Percentiles rank a stretch among this genome's conserved stretches.
phyloP scores from a whole-genome alignment of 805 yeast species.

The Lachancea waltii region DNA sequence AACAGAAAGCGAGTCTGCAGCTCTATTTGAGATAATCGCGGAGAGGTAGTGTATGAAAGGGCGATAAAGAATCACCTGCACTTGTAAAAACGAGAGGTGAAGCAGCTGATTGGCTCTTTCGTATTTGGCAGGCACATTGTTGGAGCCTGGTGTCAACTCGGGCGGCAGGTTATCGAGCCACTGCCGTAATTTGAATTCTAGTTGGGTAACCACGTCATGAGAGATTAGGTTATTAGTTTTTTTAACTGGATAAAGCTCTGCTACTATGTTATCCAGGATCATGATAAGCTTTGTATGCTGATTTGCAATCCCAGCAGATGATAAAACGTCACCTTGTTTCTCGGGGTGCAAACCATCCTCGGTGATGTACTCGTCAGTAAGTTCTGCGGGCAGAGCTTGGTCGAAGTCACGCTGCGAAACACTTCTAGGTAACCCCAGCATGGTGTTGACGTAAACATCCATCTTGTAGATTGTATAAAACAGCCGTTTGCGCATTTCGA shows the following conservation, averaged over 20 bases:
- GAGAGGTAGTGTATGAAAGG: slow-evolving; percentile 75
- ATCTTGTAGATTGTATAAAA: slow-evolving; percentile 86
- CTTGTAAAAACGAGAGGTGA: slow-evolving; percentile 69
- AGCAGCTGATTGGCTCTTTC: slow-evolving; percentile 69
- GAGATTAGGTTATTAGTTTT: slow-evolving; percentile 31
- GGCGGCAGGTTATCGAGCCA: slow-evolving; percentile 71
- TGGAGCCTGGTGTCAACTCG: slow-evolving; percentile 55
- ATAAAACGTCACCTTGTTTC: slow-evolving; percentile 22
- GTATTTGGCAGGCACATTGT: slow-evolving; percentile 38
- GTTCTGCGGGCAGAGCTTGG: slow-evolving; percentile 76
- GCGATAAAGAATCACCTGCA: slow-evolving; percentile 76
- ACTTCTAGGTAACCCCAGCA: slow-evolving; percentile 76
- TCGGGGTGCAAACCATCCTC: slow-evolving; percentile 39
- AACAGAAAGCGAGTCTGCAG: slow-evolving; percentile 38
- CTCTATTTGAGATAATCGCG: slow-evolving; percentile 35
- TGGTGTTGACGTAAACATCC: slow-evolving; percentile 86
- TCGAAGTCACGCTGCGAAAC: slow-evolving; percentile 79
- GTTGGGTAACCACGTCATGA: slow-evolving; percentile 47
- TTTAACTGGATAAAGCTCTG: slow-evolving; percentile 58
- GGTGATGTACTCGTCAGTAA: slow-evolving; percentile 82
- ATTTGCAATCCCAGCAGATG: slow-evolving; percentile 58
- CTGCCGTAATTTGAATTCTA: slow-evolving; percentile 63
- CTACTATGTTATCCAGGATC: slow-evolving; percentile 64
- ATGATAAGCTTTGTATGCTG: slow-evolving; percentile 72
- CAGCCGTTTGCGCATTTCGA: slow-evolving; percentile 77